Evolutionary conservation across 23 red algal species (phyloP).

Genomic region (Agarophyton chilense): DNA sequence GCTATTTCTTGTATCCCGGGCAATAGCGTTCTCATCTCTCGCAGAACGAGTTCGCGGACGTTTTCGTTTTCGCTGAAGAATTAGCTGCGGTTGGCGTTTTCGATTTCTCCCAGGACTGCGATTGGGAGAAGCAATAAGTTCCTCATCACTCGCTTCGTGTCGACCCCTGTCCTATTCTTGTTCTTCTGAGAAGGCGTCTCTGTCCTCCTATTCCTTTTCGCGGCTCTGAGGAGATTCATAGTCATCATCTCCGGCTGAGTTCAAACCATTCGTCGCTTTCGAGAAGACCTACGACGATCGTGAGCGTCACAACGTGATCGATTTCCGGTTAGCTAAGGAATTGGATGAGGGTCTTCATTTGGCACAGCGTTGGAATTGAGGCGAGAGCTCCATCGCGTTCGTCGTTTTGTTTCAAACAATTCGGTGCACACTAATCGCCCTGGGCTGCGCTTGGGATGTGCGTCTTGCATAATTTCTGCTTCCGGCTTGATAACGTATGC

Average conservation of each 20-base stretch:
- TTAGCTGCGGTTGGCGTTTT: constrained; percentile 33
- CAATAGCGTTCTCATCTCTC: too few species aligned
- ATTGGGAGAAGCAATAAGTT: too few species aligned
- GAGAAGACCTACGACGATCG: background rate
- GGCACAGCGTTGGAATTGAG: too few species aligned
- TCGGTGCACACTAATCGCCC: background rate
- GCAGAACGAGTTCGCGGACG: background rate
- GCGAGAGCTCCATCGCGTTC: too few species aligned
- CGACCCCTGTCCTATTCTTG: background rate
- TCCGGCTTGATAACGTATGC: constrained; percentile 3
- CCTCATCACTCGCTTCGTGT: constrained; percentile 21
- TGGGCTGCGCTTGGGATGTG: background rate
- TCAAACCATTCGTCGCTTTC: background rate
- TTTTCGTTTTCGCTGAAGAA: background rate
- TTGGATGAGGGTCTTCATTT: too few species aligned
- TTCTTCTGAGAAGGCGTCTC: background rate
- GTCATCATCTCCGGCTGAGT: constrained; percentile 24
- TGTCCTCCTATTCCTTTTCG: too few species aligned
- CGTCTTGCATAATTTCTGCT: background rate
- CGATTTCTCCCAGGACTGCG: background rate
- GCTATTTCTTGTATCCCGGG: too few species aligned
- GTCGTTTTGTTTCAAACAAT: background rate
- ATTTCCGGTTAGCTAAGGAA: too few species aligned
- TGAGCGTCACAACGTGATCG: background rate
- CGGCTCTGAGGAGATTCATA: constrained; percentile 8